Evolutionary conservation across 2,329 filamentous ascomycete species (phyloP), one percentile per base, ranked within the genome.

Genomic region (Drechslerella stenobrocha): DNA sequence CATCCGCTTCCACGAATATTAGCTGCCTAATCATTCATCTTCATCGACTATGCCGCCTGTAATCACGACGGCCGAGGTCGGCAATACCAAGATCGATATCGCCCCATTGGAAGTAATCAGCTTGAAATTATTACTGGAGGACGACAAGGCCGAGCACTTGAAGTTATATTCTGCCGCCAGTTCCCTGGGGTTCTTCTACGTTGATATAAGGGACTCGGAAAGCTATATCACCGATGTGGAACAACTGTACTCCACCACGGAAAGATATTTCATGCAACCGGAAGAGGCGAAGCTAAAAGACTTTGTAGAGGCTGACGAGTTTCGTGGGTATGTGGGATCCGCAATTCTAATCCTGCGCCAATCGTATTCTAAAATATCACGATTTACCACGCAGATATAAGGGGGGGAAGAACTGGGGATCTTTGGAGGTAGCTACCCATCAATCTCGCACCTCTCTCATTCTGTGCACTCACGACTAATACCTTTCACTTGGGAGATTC

Each of bases 181-280:
- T n/a, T 50, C 32, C 1, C 48, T 50, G 9, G 63, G 63, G 1
- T 60, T 67, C 23, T 67, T 67, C 48, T 67, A 60, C 23, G 13
- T 67, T 40, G 55, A 67, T 40, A 13, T 60, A 13, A 32, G 24
- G 22, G 45, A 52, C 15, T 59, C 23, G 13, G 23, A 24, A 13
- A 6, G 44, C 8, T 60, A 55, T 30, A 28, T 67, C 20, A 20
- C 47, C 2, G 48, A 55, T 28, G 47, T 60, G 20, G 32, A 60
- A 18, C 30, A 37, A 13, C 22, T 67, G 5, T 55, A 60, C 28
- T 32, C 61, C 8, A 40, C 40, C 1, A 67, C 55, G 2, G 61
- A 60, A n/a, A 55, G 30, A 24, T 67, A 67, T 45, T 67, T 67
- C 30, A 35, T 24, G 13, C 63, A 67, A 13, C 20, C 55, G 13